Percentiles rank a stretch among this genome's conserved stretches.
Conservation (phyloP, 768 basidiomycete genomes). For the Leccinum truebloodii region DNA sequence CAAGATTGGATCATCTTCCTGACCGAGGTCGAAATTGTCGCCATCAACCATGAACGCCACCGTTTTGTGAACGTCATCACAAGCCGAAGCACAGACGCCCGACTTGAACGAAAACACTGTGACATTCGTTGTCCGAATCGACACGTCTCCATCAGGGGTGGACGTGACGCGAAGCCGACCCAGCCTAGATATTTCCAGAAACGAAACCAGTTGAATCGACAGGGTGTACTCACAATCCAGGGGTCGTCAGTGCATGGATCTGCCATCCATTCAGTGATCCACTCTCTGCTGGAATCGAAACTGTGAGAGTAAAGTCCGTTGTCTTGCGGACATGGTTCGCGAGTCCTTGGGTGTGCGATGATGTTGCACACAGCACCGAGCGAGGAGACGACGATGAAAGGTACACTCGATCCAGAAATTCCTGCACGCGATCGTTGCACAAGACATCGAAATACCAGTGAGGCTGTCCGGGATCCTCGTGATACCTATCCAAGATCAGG, state of each 20-base stretch:
- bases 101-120: slow-evolving; percentile 24
- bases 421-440: slow-evolving; percentile 50
- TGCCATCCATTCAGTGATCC: slow-evolving; percentile 73
- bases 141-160: slow-evolving; percentile 7
- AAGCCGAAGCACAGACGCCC: background rate
- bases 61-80: background rate
- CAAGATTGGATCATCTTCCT: slow-evolving; percentile 5
- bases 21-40: slow-evolving; percentile 1
- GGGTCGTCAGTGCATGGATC: slow-evolving; percentile 56
- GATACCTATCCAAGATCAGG: slow-evolving; percentile 42
- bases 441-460: slow-evolving; percentile 76
- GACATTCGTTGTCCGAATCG: slow-evolving; percentile 28
- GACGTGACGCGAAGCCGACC: slow-evolving; percentile 23
- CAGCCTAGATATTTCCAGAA: slow-evolving; percentile 11
- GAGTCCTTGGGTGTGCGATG: background rate
- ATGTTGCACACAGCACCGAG: background rate
- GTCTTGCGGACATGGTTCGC: background rate
- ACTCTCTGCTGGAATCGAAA: slow-evolving; percentile 64
- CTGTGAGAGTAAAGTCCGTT: slow-evolving; percentile 70
- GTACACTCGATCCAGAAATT: slow-evolving; percentile 50
- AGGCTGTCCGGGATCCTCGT: slow-evolving; percentile 60
- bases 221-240: slow-evolving; percentile 60
- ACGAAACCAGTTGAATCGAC: background rate
- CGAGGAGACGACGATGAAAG: slow-evolving; percentile 5
- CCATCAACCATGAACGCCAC: slow-evolving; percentile 15